phyloP scores from a whole-genome alignment of 2,329 filamentous ascomycete genomes.

The Xylaria sp. region DNA sequence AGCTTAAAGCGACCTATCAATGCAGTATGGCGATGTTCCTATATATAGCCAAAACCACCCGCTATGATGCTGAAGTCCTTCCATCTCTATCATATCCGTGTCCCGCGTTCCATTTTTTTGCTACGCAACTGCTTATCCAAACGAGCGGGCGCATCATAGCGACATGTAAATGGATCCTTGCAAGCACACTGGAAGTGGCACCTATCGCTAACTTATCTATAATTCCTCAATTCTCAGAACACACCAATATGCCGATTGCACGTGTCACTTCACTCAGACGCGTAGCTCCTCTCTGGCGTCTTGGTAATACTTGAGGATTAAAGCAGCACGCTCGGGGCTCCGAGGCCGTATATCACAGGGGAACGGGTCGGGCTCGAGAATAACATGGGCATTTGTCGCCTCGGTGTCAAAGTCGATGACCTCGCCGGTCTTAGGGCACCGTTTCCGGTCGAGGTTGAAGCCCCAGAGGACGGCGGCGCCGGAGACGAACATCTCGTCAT shows the following conservation, averaged over 20 bases:
- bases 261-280: conserved; percentile 34
- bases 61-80: background rate
- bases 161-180: conserved; percentile 9
- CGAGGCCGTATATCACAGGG: conserved; percentile 58
- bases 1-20: background rate
- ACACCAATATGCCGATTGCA: background rate
- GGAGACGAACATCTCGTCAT: conserved; percentile 66
- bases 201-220: background rate
- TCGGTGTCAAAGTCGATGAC: conserved; percentile 59
- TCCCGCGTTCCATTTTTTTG: background rate
- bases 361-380: conserved; percentile 62
- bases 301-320: conserved; percentile 54
- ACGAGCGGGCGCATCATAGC: conserved; percentile 16
- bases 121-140: background rate
- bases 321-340: conserved; percentile 52
- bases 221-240: background rate
- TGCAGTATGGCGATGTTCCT: conserved; percentile 4
- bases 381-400: conserved; percentile 64
- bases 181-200: background rate
- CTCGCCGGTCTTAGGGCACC: conserved; percentile 56
- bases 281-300: conserved; percentile 50
- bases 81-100: conserved; percentile 17
- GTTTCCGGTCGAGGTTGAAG: conserved; percentile 57
- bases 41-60: background rate
- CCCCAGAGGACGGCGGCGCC: conserved; percentile 62